A percentile compares a stretch with the other conserved stretches of the same genome.
These are phyloP conservation scores for Plasmodiophora brassicae DNA, from an alignment of 208 protist species.

Conservation along the genomic window DNA sequence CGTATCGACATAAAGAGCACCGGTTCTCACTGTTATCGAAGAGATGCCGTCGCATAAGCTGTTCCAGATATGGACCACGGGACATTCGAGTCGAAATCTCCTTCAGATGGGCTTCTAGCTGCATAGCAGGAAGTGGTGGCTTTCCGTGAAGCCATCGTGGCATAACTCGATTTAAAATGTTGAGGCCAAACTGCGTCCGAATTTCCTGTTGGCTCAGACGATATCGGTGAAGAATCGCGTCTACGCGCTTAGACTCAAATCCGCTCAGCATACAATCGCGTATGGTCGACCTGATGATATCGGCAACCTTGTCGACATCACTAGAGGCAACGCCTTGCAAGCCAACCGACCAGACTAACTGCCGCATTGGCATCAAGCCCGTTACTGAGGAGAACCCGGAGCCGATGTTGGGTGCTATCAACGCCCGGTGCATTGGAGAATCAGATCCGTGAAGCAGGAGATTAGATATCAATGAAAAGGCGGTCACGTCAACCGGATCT, in stretches of 20 bases:
- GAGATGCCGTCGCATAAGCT: background rate
- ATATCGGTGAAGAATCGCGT: constrained; percentile 31
- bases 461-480: constrained; percentile 5
- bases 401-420: constrained; percentile 25
- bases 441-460: background rate
- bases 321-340: background rate
- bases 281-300: background rate
- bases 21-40: too few relatives aligned
- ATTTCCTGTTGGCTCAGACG: background rate
- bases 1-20: background rate
- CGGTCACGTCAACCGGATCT: background rate
- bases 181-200: background rate
- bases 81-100: background rate
- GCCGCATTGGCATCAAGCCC: background rate
- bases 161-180: background rate
- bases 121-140: background rate
- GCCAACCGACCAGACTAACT: background rate
- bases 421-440: background rate
- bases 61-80: background rate
- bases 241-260: background rate
- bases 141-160: background rate
- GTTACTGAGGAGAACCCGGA: background rate
- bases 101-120: background rate
- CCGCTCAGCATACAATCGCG: background rate
- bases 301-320: background rate